These are phyloP conservation scores for Calocybe gangraenosa DNA, from an alignment of 768 basidiomycete genomes.

Conservation along the genomic window DNA sequence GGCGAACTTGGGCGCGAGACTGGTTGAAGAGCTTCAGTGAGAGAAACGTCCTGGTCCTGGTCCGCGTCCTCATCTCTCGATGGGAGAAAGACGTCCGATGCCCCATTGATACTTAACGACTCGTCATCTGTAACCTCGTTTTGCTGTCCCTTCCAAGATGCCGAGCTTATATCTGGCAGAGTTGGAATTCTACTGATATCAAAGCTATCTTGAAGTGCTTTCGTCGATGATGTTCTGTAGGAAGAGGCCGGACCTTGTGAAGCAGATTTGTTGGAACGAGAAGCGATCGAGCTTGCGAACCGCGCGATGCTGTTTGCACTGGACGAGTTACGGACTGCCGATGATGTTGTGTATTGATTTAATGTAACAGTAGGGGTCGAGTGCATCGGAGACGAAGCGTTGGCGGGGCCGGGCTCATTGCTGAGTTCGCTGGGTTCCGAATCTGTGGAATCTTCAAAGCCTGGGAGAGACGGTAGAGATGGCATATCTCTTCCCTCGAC, in stretches of 20 bases:
- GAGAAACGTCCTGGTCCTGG: conserved; percentile 37
- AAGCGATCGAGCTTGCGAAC: conserved; percentile 46
- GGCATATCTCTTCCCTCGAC: conserved; percentile 75
- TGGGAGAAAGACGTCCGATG: conserved; percentile 48
- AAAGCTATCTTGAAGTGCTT: conserved; percentile 45
- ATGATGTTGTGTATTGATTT: conserved; percentile 40
- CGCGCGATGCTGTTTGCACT: conserved; percentile 45
- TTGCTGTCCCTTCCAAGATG: conserved; percentile 26
- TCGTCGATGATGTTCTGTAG: conserved; percentile 27
- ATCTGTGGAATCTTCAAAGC: conserved; percentile 57
- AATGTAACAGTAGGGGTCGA: conserved; percentile 56
- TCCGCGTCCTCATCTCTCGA: conserved; percentile 38
- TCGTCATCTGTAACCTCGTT: conserved; percentile 32
- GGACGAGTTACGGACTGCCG: conserved; percentile 42
- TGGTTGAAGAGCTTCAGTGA: conserved; percentile 55
- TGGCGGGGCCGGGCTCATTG: conserved; percentile 30
- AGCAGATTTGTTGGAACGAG: conserved; percentile 49
- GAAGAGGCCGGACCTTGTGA: conserved; percentile 25
- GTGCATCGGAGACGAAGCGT: conserved; percentile 51
- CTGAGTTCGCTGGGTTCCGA: conserved; percentile 28
- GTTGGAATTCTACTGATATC: conserved; percentile 58
- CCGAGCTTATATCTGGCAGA: conserved; percentile 35
- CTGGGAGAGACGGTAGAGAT: conserved; percentile 74
- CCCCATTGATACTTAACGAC: conserved; percentile 44
- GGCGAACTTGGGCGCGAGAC: conserved; percentile 32